A percentile compares a stretch with the other conserved stretches of the same genome.
These are phyloP conservation scores for Rhodotorula mucilaginosa DNA, from an alignment of 1,284 basidiomycete species.

Conservation along the genomic window DNA sequence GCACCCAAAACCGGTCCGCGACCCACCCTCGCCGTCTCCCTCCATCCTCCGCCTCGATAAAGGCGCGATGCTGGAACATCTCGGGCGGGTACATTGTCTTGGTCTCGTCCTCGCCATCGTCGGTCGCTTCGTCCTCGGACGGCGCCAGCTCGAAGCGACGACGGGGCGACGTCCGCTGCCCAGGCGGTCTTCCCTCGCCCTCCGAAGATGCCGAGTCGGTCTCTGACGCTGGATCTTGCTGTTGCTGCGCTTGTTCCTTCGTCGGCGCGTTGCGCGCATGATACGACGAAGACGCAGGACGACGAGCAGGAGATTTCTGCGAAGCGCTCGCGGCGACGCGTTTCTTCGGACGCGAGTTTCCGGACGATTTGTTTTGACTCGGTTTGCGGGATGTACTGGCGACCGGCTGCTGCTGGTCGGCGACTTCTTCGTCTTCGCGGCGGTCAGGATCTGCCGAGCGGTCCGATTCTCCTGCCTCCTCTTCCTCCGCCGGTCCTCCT, in stretches of 20 bases:
- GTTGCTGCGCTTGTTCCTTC: neutral
- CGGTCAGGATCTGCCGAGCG: no score
- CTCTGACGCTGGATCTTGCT: neutral
- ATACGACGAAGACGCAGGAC: neutral
- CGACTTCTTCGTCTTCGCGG: no score
- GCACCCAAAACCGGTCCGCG: slow-evolving; percentile 5
- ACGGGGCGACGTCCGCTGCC: neutral
- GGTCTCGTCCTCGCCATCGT: neutral
- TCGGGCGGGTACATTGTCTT: neutral
- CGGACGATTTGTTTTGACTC: neutral
- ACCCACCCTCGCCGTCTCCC: neutral
- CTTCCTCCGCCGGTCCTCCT: no score
- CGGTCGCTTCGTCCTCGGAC: neutral
- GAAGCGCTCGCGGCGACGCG: neutral
- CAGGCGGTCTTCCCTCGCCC: no score
- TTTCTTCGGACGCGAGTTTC: neutral
- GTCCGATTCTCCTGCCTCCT: no score
- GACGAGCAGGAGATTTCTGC: no score
- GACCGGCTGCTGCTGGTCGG: neutral
- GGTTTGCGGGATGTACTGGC: neutral
- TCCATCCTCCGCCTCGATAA: neutral
- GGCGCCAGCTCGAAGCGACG: neutral
- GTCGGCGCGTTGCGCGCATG: neutral
- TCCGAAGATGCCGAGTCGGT: neutral
- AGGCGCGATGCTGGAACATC: neutral